Percentiles rank a stretch among this genome's conserved stretches.
phyloP scores from a whole-genome alignment of 345 rosid genomes.

The Mercurialis annua region DNA sequence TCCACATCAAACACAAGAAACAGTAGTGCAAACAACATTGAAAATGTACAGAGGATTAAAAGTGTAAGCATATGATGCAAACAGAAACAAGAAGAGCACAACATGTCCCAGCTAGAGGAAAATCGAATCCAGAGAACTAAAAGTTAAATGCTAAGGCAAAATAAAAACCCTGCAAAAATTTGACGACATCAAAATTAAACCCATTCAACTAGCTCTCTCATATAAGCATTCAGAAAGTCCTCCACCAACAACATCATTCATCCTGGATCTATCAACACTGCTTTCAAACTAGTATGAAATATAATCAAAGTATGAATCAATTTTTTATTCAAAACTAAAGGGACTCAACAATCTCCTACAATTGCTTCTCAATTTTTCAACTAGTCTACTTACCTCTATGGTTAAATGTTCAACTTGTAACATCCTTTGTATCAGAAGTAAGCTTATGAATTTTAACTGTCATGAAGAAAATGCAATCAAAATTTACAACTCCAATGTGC shows the following conservation, averaged over 20 bases:
- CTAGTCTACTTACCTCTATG: not conserved
- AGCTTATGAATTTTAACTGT: not conserved
- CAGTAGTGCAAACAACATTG: not conserved
- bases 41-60: not conserved
- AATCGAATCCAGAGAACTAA: not conserved
- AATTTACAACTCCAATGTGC: not conserved
- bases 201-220: not conserved
- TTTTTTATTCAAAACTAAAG: not conserved
- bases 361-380: not conserved
- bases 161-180: not conserved
- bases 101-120: constrained; percentile 6
- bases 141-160: not conserved
- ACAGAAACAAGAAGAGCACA: not conserved
- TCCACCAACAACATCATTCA: not conserved
- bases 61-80: not conserved
- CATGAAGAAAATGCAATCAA: not conserved
- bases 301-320: not conserved
- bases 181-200: not conserved
- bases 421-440: not conserved
- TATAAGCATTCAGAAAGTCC: not conserved
- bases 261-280: not conserved
- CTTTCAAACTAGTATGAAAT: not conserved
- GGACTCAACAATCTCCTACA: not conserved
- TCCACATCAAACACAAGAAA: not conserved
- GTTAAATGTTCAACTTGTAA: not conserved